Evolutionary conservation across 441 rosid genomes (phyloP).

Genomic region (Pelargonium citronellum): DNA sequence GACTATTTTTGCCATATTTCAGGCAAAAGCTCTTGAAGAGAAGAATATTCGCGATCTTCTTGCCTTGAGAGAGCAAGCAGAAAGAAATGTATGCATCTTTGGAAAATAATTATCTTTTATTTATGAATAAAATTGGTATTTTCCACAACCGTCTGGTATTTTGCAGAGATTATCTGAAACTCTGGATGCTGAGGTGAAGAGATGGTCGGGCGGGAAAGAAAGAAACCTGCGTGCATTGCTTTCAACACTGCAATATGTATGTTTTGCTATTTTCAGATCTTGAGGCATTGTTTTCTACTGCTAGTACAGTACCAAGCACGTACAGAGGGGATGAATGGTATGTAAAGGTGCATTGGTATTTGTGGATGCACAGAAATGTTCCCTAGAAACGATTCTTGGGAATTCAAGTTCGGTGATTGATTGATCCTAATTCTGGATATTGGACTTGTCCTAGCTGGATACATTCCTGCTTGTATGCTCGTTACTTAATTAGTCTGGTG

Average conservation of each 20-base stretch:
- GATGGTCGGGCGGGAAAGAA: conserved; percentile 94
- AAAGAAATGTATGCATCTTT: conserved; percentile 52
- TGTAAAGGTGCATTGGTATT: background rate
- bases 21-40: conserved; percentile 97
- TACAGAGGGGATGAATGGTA: background rate
- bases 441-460: background rate
- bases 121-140: background rate
- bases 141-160: conserved; percentile 15
- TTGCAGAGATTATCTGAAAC: conserved; percentile 78
- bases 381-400: background rate
- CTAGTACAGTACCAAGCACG: background rate
- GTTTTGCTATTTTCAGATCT: conserved; percentile 21
- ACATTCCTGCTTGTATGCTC: background rate
- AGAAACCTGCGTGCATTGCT: conserved; percentile 90
- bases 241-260: conserved; percentile 92
- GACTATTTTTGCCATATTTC: conserved; percentile 21
- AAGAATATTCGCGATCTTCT: conserved; percentile 88
- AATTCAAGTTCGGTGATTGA: background rate
- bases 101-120: background rate
- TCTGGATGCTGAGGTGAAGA: conserved; percentile 81
- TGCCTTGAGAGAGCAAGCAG: conserved; percentile 85
- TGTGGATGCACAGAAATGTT: background rate
- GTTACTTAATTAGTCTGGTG: background rate
- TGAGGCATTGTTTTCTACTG: conserved; percentile 9
- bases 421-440: background rate